These are phyloP conservation scores for Fusarium newnesense DNA, from an alignment of 2,329 filamentous ascomycete genomes.

Conservation along the genomic window DNA sequence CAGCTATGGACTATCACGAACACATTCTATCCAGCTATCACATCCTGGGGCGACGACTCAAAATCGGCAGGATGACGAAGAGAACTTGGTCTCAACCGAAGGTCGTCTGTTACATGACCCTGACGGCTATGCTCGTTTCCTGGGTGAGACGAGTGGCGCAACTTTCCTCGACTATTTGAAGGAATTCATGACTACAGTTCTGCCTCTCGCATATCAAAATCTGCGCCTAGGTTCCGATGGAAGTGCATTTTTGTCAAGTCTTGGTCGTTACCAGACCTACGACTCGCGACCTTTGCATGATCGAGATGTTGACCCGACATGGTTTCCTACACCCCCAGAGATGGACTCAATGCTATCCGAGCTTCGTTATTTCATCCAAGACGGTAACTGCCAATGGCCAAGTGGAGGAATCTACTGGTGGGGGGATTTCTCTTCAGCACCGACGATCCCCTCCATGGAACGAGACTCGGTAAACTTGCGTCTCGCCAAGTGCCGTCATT, in stretches of 20 bases:
- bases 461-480: conserved; percentile 33
- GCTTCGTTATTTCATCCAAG: conserved; percentile 57
- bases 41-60: not conserved
- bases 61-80: conserved; percentile 39
- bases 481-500: conserved; percentile 47
- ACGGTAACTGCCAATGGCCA: conserved; percentile 53
- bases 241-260: conserved; percentile 52
- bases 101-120: conserved; percentile 57
- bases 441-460: conserved; percentile 40
- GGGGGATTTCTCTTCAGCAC: conserved; percentile 52
- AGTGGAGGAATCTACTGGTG: conserved; percentile 62
- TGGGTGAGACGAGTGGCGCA: conserved; percentile 61
- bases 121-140: conserved; percentile 57
- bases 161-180: conserved; percentile 62
- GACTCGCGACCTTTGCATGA: conserved; percentile 56
- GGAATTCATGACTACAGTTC: conserved; percentile 55
- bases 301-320: conserved; percentile 52
- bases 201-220: conserved; percentile 48
- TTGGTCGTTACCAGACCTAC: conserved; percentile 59
- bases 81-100: conserved; percentile 43
- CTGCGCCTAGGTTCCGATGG: conserved; percentile 37
- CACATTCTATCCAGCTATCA: conserved; percentile 7
- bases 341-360: conserved; percentile 53
- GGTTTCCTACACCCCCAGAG: conserved; percentile 51
- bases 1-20: conserved; percentile 7